Percentiles rank a stretch among this genome's conserved stretches.
These are phyloP conservation scores for Chytriomyces sp. DNA, from an alignment of 192 early-diverging fungal species.

Conservation along the genomic window DNA sequence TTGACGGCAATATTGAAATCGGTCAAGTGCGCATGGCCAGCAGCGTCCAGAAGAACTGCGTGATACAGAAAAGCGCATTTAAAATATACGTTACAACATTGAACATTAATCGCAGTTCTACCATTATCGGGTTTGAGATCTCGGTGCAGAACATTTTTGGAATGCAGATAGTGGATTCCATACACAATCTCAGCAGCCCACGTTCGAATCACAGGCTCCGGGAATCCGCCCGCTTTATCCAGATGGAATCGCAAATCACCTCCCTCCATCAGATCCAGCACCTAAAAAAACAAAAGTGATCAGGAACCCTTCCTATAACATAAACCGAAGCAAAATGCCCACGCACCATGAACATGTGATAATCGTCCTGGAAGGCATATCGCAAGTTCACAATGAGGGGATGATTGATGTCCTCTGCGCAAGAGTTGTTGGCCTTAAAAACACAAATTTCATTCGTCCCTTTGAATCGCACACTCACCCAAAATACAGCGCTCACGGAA, in stretches of 20 bases:
- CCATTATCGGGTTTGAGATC: conserved; percentile 50
- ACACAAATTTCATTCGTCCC: not conserved
- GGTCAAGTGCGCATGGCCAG: conserved; percentile 59
- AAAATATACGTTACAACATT: too few species aligned
- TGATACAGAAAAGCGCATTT: conserved; percentile 51
- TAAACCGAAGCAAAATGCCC: not conserved
- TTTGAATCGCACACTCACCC: not conserved
- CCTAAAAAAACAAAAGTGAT: not conserved
- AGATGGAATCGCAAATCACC: conserved; percentile 66
- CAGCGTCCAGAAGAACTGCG: conserved; percentile 52
- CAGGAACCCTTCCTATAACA: not conserved
- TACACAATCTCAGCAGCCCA: conserved; percentile 52
- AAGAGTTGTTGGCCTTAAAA: not conserved
- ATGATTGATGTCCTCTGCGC: conserved; percentile 78
- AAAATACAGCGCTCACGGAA: conserved; percentile 88
- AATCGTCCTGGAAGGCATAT: conserved; percentile 69
- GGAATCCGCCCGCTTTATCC: conserved; percentile 43
- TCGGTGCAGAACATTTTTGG: conserved; percentile 54
- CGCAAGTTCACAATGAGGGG: conserved; percentile 78
- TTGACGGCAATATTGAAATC: conserved; percentile 66
- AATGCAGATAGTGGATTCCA: conserved; percentile 53
- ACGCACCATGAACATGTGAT: conserved; percentile 61
- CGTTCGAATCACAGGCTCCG: conserved; percentile 47
- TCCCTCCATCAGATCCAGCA: conserved; percentile 63
- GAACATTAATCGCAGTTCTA: too few species aligned